Base-by-base conservation (phyloP, 2,329 filamentous ascomycete species). In the Venturia carpophila region DNA sequence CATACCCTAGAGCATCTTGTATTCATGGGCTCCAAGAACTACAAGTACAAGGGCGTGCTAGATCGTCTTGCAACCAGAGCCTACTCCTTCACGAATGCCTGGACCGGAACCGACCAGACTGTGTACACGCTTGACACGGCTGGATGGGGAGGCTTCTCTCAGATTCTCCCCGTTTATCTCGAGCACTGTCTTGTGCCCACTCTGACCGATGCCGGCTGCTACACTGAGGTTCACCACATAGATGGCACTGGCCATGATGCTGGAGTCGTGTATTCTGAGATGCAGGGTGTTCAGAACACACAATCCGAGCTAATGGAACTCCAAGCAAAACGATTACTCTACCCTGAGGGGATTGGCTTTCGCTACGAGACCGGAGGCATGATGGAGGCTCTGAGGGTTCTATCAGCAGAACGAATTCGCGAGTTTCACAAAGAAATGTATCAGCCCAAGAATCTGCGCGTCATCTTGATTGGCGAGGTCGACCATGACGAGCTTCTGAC, bases 331-430 rank as follows among this genome's bases (percentile, higher is more conserved):
- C 86, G 90, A 2, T 79, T 94, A 56, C 80, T 96, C 43, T 99
- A 97, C 71, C 92, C 92, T 0, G 86, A 94, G 74, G 89, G 90
- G 60, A 86, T 95, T 65, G 94, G 94, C 2, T 99, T 97, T 73
- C 87, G 93, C 66, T 97, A 97, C 70, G 94, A 99, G 77, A 99
- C 94, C n/a, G 94, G 94, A 15, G 94, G 94, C 17, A 91, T 97
- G 88, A 95, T 95, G 79, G 91, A 96, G 71, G 89, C 92, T 42
- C 82, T 99, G 62, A 87, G 94, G 52, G 86, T 92, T 3, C 79
- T 99, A 60, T 94, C 91, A 0, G 87, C 92, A 1, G 89, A 97
- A 63, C 87, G 92, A 47, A 99, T 99, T 69, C 87, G 94, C n/a
- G 86, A 88, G 66, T 99, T 97, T 71, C 94, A 99, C 75, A 87